Evolutionary conservation across 768 basidiomycete species (phyloP), one percentile per base, ranked within the genome.

Genomic region (Strobilomyces dryophilus): DNA sequence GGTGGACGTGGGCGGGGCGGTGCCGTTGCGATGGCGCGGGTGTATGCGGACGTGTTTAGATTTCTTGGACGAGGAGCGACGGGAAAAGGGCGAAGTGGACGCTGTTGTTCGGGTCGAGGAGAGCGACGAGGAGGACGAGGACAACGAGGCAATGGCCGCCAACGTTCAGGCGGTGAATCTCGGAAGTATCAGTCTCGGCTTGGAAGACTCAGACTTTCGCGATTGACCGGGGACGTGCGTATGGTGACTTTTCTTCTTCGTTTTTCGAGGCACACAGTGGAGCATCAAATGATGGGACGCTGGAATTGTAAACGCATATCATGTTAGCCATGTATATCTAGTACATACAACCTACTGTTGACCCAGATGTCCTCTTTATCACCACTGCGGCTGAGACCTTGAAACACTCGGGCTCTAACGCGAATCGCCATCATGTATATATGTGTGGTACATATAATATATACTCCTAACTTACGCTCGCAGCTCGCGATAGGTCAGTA

Each of bases 21-120:
- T 85, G 6, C 83, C 86, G 20, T 55, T 89, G 29, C 66, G 73
- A 47, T 90, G 88, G 87, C 71, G 85, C 27, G 87, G 88, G 1
- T 91, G 88, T 66, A 63, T 69, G n/a, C 58, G 53, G 45, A 81
- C 81, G 0, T 90, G 88, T 65, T 62, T 91, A 50, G 75, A 76
- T 31, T 89, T 84, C 60, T 66, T 90, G 60, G 76, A 74, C 11
- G 56, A 12, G 18, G 44, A 32, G 2, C 8, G 4, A n/a, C 24
- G 17, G 15, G 18, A 1, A 6, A 18, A 36, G 15, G 35, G 35
- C 35, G 35, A 36, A 15, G 37, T 37, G 11, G 37, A n/a, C 1
- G n/a, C 37, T 7, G 18, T 18, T 37, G 36, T n/a, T 5, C 36
- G n/a, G 29, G 17, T 7, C 26, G 55, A 35, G 20, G 55, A 46